Evolutionary conservation across 2,329 filamentous ascomycete species (phyloP).

Genomic region (Nigrospora sphaerica): DNA sequence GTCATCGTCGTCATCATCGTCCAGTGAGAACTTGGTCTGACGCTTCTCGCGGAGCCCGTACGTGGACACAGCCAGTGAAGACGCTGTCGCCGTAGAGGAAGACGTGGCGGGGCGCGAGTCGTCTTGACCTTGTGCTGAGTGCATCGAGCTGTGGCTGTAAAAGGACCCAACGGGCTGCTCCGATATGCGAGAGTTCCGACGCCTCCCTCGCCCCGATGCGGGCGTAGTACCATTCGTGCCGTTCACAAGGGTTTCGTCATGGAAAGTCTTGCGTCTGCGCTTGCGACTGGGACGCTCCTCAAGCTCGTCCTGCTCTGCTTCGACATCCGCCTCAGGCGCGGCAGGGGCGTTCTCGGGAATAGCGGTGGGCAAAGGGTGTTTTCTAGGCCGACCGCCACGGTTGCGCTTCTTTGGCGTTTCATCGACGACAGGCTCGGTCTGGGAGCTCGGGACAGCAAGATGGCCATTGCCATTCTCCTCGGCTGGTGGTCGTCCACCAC

Average conservation of each 20-base stretch:
- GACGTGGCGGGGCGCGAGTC: slow-evolving; percentile 45
- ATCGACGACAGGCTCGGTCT: slow-evolving; percentile 9
- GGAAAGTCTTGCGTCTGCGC: slow-evolving; percentile 5
- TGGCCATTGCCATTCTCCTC: slow-evolving; percentile 15
- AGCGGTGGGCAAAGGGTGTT: slow-evolving; percentile 15
- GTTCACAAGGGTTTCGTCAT: slow-evolving; percentile 5
- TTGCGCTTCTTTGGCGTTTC: slow-evolving; percentile 20
- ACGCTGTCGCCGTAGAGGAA: slow-evolving; percentile 42
- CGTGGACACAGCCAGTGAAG: slow-evolving; percentile 39
- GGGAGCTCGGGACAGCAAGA: neutral
- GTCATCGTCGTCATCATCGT: slow-evolving; percentile 34
- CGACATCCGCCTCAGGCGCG: slow-evolving; percentile 1
- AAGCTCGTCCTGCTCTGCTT: slow-evolving; percentile 3
- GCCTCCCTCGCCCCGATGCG: neutral
- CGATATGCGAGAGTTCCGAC: slow-evolving; percentile 12
- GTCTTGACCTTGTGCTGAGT: slow-evolving; percentile 27
- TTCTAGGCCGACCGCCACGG: slow-evolving; percentile 21
- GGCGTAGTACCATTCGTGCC: neutral
- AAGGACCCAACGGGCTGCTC: slow-evolving; percentile 35
- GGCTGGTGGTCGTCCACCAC: slow-evolving; percentile 9
- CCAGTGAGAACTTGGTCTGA: slow-evolving; percentile 45
- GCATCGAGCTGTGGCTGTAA: slow-evolving; percentile 27
- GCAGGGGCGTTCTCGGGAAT: slow-evolving; percentile 10
- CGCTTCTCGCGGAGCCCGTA: slow-evolving; percentile 47
- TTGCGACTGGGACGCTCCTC: slow-evolving; percentile 7